Percentiles rank a stretch among this genome's conserved stretches.
Evolutionary conservation across 805 yeast species (phyloP).

Genomic region (Teunomyces pallodes): DNA sequence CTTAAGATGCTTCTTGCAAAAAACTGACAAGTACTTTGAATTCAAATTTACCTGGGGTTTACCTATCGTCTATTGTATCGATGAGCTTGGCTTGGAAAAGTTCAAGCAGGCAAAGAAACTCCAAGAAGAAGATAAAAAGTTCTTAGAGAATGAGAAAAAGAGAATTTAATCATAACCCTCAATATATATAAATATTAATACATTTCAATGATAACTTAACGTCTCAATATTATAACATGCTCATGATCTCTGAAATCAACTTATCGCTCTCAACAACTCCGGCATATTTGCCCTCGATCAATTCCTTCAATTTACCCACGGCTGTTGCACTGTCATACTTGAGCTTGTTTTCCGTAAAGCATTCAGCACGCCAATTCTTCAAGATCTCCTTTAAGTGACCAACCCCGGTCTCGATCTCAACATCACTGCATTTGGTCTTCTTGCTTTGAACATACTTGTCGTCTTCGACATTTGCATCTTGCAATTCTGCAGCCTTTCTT

Average conservation of each 20-base stretch:
- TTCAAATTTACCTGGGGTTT: constrained; percentile 59
- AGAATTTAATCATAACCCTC: constrained; percentile 8
- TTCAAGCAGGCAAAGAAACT: constrained; percentile 15
- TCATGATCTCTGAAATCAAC: constrained; percentile 46
- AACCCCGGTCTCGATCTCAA: constrained; percentile 57
- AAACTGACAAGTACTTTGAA: constrained; percentile 52
- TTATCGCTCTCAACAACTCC: constrained; percentile 26
- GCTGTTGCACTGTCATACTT: constrained; percentile 37
- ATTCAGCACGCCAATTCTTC: constrained; percentile 51
- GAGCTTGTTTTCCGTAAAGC: constrained; percentile 26
- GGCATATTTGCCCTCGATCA: constrained; percentile 26
- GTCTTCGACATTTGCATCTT: constrained; percentile 47
- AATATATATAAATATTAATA: background rate
- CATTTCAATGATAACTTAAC: background rate
- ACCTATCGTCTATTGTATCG: constrained; percentile 13
- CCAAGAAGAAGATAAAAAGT: constrained; percentile 8
- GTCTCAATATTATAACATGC: constrained; percentile 24
- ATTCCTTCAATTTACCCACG: constrained; percentile 33
- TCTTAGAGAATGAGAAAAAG: constrained; percentile 9
- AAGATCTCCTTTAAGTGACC: constrained; percentile 46
- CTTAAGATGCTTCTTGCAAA: constrained; percentile 63
- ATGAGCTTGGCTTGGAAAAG: constrained; percentile 23
- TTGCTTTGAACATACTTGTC: constrained; percentile 46
- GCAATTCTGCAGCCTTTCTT: constrained; percentile 85
- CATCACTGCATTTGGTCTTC: constrained; percentile 48